Conservation (phyloP, 2,329 filamentous ascomycete species). For the Epichloe gansuensis region DNA sequence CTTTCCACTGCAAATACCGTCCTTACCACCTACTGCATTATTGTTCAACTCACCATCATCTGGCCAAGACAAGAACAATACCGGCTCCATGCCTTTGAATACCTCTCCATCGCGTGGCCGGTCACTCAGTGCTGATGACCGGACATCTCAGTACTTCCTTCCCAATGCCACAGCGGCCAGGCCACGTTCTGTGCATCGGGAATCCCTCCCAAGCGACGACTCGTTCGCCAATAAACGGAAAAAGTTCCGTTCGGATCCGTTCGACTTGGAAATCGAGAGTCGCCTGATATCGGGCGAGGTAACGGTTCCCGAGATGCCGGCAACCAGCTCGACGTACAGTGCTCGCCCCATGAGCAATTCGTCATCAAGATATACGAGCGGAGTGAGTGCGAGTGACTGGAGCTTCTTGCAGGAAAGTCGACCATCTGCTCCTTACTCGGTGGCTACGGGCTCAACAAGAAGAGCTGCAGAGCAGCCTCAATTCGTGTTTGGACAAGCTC, state of each 20-base stretch:
- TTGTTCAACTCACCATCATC: neutral
- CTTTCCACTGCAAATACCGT: constrained; percentile 6
- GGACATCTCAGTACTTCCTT: constrained; percentile 15
- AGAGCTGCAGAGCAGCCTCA: neutral
- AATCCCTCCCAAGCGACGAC: constrained; percentile 25
- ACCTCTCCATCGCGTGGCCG: constrained; percentile 36
- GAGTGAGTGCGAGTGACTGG: constrained; percentile 31
- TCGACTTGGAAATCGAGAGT: constrained; percentile 42
- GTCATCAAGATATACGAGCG: constrained; percentile 37
- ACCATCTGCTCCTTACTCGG: neutral
- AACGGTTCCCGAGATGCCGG: constrained; percentile 11
- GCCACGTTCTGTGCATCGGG: constrained; percentile 23
- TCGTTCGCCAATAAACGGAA: constrained; percentile 35
- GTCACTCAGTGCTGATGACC: constrained; percentile 21
- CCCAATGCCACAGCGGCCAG: constrained; percentile 21
- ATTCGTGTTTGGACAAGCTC: constrained; percentile 1
- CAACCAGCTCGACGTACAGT: constrained; percentile 30
- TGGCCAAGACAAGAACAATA: neutral
- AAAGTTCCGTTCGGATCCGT: constrained; percentile 51
- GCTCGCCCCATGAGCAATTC: constrained; percentile 27
- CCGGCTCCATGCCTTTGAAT: constrained; percentile 19
- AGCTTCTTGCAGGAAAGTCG: constrained; percentile 15
- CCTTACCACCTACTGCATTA: constrained; percentile 3
- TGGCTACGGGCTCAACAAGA: neutral
- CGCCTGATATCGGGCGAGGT: constrained; percentile 9